Percentiles rank a stretch among this genome's conserved stretches.
Conservation (phyloP, 306 rosid genomes). For the Purshia tridentata region DNA sequence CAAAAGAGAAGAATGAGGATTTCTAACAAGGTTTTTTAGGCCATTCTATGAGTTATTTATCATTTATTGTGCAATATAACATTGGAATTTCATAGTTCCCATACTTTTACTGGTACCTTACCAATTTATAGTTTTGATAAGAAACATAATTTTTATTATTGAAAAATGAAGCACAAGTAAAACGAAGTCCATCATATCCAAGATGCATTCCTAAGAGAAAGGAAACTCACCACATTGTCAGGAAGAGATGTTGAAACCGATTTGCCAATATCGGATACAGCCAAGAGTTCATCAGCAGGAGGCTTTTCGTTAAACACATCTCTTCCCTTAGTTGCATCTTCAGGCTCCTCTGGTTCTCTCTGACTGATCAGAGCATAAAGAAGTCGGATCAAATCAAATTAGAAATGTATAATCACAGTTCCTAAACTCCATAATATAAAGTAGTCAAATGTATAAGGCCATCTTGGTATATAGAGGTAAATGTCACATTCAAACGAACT, state of each 20-base stretch:
- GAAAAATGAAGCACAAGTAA: neutral
- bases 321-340: constrained; percentile 98
- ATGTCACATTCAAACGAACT: neutral
- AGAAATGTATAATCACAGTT: constrained; percentile 11
- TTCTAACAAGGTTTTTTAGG: neutral
- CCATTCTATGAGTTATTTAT: no score
- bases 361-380: constrained; percentile 49
- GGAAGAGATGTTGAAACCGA: constrained; percentile 89
- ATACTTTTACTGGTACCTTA: neutral
- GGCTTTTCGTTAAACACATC: constrained; percentile 98
- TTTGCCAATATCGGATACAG: constrained; percentile 96
- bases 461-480: constrained; percentile 12
- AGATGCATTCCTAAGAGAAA: neutral
- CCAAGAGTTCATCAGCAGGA: constrained; percentile 92
- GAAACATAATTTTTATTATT: neutral
- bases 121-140: neutral
- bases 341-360: constrained; percentile 99
- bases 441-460: constrained; percentile 13
- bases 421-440: constrained; percentile 19
- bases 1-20: neutral
- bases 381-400: constrained; percentile 20
- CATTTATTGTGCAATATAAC: neutral
- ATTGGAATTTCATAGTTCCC: neutral
- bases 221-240: constrained; percentile 83
- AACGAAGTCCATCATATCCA: neutral